Conservation (phyloP, 352 stramenopile species). For the Globisporangium cederbergense region DNA sequence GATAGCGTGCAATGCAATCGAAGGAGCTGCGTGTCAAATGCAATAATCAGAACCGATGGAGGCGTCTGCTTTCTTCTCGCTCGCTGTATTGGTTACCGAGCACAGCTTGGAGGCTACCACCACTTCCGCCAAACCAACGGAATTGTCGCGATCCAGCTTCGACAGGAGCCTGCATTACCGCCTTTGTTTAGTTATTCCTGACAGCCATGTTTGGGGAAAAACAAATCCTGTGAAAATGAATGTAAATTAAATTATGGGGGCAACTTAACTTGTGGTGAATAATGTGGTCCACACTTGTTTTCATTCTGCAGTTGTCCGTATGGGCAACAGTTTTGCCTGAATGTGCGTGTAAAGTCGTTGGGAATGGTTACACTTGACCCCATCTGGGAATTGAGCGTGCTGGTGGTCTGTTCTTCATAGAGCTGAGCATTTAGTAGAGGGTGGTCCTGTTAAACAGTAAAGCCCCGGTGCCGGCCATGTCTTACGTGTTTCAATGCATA, state of each 20-base stretch:
- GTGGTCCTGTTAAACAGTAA: background rate
- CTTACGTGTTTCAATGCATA: background rate
- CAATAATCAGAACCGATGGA: background rate
- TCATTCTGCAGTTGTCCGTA: background rate
- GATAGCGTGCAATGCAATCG: background rate
- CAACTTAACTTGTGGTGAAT: background rate
- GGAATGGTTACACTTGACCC: background rate
- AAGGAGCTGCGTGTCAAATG: conserved; percentile 8
- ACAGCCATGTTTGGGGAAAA: too few species aligned
- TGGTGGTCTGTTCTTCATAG: background rate
- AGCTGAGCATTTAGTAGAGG: background rate
- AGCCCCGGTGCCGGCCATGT: background rate
- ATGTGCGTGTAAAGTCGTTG: background rate
- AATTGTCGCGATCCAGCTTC: background rate
- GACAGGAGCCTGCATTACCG: background rate
- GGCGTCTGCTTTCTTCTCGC: background rate
- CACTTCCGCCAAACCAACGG: background rate
- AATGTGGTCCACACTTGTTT: background rate
- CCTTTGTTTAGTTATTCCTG: too few species aligned
- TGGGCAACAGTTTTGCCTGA: too few species aligned
- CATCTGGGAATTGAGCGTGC: background rate
- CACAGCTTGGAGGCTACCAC: background rate
- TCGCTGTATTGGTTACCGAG: too few species aligned
- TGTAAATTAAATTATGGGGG: background rate
- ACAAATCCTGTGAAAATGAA: too few species aligned